phyloP scores from a whole-genome alignment of 441 rosid genomes.

The Aleurites moluccanus region DNA sequence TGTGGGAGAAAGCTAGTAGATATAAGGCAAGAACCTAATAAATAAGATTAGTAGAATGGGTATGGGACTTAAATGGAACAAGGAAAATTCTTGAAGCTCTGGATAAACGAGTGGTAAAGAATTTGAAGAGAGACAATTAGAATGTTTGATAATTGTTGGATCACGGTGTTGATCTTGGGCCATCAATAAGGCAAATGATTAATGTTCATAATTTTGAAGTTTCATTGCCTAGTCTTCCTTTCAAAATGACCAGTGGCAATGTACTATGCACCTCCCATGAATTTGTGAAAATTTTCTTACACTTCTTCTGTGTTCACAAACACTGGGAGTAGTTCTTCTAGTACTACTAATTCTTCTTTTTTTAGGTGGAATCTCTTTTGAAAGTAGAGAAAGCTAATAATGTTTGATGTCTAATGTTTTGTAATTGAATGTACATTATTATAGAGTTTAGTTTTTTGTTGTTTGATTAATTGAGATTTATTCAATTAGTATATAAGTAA shows the following conservation, averaged over 20 bases:
- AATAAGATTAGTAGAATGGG: conserved; percentile 62
- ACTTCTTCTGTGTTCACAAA: conserved; percentile 29
- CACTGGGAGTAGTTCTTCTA: conserved; percentile 28
- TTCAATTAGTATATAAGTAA: too few relatives aligned
- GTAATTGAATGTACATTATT: background rate
- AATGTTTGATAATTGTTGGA: conserved; percentile 53
- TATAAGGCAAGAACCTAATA: conserved; percentile 35
- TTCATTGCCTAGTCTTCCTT: conserved; percentile 47
- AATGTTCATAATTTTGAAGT: conserved; percentile 52
- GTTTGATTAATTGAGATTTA: background rate
- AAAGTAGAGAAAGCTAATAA: conserved; percentile 7
- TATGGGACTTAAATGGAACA: conserved; percentile 64
- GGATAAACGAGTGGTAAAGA: conserved; percentile 40
- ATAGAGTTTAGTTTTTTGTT: background rate
- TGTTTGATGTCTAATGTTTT: background rate
- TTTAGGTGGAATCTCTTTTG: conserved; percentile 29
- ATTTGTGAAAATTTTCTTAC: conserved; percentile 31
- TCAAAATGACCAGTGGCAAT: conserved; percentile 51
- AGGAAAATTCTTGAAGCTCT: conserved; percentile 41
- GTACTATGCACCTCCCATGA: conserved; percentile 52
- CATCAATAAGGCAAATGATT: conserved; percentile 51
- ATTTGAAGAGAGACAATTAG: conserved; percentile 46
- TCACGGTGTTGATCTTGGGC: conserved; percentile 65
- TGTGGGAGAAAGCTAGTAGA: too few relatives aligned
- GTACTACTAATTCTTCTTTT: conserved; percentile 29